Evolutionary conservation across 257 asterid species (phyloP).

Genomic region (Parsonsia alboflavescens): DNA sequence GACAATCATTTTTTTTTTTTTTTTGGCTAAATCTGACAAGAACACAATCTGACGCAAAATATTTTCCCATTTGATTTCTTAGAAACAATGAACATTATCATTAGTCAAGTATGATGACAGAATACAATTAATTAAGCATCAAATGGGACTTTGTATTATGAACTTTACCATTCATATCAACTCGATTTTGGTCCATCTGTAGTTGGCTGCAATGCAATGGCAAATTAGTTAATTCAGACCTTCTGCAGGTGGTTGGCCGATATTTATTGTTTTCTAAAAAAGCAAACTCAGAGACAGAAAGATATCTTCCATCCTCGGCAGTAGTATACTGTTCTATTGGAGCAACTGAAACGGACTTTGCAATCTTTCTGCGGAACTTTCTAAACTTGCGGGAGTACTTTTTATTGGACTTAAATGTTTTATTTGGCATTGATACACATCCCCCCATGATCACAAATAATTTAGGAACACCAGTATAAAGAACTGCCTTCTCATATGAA

Average conservation of each 20-base stretch:
- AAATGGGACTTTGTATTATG: neutral
- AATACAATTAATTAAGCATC: neutral
- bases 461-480: slow-evolving; percentile 22
- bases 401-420: slow-evolving; percentile 48
- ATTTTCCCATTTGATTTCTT: neutral
- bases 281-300: slow-evolving; percentile 33
- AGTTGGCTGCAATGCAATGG: slow-evolving; percentile 23
- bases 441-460: slow-evolving; percentile 58
- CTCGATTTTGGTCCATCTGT: slow-evolving; percentile 25
- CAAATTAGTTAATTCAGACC: slow-evolving; percentile 27
- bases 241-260: slow-evolving; percentile 20
- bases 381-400: slow-evolving; percentile 45
- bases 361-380: slow-evolving; percentile 48
- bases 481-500: slow-evolving; percentile 12
- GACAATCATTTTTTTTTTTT: too few relatives aligned
- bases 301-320: slow-evolving; percentile 19
- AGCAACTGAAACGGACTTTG: slow-evolving; percentile 48
- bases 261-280: slow-evolving; percentile 15
- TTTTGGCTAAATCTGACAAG: neutral
- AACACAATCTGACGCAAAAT: neutral
- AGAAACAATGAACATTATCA: neutral
- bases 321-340: slow-evolving; percentile 34
- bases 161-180: slow-evolving; percentile 31
- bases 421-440: slow-evolving; percentile 64
- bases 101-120: neutral